These are phyloP conservation scores for Phylloporus sp. DNA, from an alignment of 768 basidiomycete genomes.

Conservation along the genomic window DNA sequence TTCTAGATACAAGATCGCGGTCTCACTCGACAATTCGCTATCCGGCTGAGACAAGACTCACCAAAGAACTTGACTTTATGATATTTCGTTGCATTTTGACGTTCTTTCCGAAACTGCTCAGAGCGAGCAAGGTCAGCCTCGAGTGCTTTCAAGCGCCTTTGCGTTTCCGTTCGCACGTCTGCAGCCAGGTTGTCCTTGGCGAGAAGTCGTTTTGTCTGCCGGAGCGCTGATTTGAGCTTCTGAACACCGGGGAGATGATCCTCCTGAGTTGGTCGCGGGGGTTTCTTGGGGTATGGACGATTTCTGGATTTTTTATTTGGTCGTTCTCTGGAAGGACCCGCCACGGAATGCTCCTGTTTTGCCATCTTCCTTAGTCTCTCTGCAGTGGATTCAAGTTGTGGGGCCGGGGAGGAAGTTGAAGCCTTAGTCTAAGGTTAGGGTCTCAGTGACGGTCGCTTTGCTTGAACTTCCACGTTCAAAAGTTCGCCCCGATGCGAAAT, in stretches of 20 bases:
- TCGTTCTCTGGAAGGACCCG: conserved; percentile 14
- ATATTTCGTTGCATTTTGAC: conserved; percentile 70
- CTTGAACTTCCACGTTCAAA: not conserved
- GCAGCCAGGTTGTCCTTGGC: conserved; percentile 86
- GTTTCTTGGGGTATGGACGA: conserved; percentile 12
- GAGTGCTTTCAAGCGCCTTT: conserved; percentile 70
- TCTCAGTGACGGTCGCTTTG: not conserved
- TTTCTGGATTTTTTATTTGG: conserved; percentile 10
- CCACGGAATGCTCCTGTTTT: not conserved
- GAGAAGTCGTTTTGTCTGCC: conserved; percentile 78
- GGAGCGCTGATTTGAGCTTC: conserved; percentile 78
- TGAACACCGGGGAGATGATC: conserved; percentile 59
- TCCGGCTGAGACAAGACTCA: conserved; percentile 31
- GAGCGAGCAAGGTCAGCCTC: conserved; percentile 68
- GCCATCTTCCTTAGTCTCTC: no score
- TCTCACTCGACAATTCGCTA: not conserved
- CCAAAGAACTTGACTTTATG: conserved; percentile 95
- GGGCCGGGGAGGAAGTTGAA: not conserved
- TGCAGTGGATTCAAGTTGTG: not conserved
- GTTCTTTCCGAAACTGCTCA: conserved; percentile 60
- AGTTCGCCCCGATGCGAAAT: conserved; percentile 50
- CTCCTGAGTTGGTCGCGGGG: conserved; percentile 5
- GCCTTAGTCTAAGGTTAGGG: conserved; percentile 16
- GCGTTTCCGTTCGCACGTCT: conserved; percentile 74
- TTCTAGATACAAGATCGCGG: conserved; percentile 42